Evolutionary conservation across 257 asterid species (phyloP), one percentile per base, ranked within the genome.

Genomic region (Capsicum chinense): DNA sequence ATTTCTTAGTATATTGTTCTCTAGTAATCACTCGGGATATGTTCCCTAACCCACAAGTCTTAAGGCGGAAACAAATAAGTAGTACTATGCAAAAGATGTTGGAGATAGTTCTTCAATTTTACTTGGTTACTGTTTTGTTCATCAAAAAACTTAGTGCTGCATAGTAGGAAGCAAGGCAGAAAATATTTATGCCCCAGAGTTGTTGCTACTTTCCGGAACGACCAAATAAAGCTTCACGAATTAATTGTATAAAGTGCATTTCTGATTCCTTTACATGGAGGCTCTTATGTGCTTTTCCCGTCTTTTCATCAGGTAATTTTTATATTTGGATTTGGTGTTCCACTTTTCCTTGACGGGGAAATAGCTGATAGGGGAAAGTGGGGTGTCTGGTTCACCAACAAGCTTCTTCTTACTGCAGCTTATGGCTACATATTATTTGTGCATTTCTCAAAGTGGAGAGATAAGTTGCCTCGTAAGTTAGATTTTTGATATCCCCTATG

Each of bases 361-460:
- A 83, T 88, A 80, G 87, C 91, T 73, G 93, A 90, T 11, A 84
- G 89, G 90, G 98, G 94, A 71, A 96, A 93, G 87, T 93, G 98
- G 98, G 89, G 89, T 50, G 85, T 93, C 64, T 89, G 90, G 90
- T 86, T 92, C 83, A 52, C 84, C 84, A 91, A 92, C 85, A 87
- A 90, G 56, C 85, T 92, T 88, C 88, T 91, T 82, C 91, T 94
- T 63, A 82, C 95, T 79, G 91, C 92, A 59, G 89, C 90, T 67
- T 96, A 96, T 84, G 92, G 97, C 85, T 94, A 94, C 93, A 90
- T 94, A 85, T 85, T 93, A 17, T 92, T 93, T 79, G 95, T 93
- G 87, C 99, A 96, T 88, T 94, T 93, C 85, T 93, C 99, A 50
- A 96, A 93, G 88, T 96, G 98, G 99, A 94, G 93, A 88, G 98